Percentiles rank a stretch among this genome's conserved stretches.
These are phyloP conservation scores for Pistacia integerrima DNA, from an alignment of 345 rosid species.

Conservation along the genomic window DNA sequence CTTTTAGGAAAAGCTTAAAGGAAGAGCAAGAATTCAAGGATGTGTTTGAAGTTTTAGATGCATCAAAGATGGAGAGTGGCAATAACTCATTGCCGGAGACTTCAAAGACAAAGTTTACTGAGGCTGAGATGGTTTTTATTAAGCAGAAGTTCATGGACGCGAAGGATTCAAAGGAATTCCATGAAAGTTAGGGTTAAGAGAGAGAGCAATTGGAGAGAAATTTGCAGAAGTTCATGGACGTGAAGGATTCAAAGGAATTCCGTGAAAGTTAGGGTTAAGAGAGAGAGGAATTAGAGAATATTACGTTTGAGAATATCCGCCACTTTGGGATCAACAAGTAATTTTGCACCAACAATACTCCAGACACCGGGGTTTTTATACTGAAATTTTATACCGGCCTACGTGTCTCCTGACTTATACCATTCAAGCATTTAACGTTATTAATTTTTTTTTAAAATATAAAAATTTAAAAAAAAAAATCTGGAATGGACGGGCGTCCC, in stretches of 20 bases:
- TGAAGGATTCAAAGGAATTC: constrained; percentile 77
- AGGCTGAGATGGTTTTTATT: constrained; percentile 74
- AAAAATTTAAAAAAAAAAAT: no score
- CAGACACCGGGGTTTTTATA: no score
- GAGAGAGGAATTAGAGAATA: no score
- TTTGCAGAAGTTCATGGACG: constrained; percentile 69
- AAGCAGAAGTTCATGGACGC: constrained; percentile 75
- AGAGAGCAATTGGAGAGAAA: no score
- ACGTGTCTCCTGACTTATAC: no score
- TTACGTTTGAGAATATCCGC: no score
- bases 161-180: constrained; percentile 75
- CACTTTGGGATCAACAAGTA: no score
- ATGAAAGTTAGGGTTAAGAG: constrained; percentile 26
- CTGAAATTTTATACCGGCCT: no score
- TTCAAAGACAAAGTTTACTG: constrained; percentile 41
- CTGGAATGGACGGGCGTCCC: no score
- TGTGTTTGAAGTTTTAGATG: constrained; percentile 89
- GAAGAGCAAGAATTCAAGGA: constrained; percentile 90
- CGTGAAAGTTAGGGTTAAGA: constrained; percentile 28
- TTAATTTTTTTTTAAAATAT: no score
- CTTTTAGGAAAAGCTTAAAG: constrained; percentile 68
- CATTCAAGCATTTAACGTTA: no score
- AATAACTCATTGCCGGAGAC: constrained; percentile 33
- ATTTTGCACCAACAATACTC: no score
- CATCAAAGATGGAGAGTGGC: constrained; percentile 46